Evolutionary conservation across 1,284 basidiomycete genomes (phyloP), one percentile per base, ranked within the genome.

Genomic region (Chondrostereum purpureum): DNA sequence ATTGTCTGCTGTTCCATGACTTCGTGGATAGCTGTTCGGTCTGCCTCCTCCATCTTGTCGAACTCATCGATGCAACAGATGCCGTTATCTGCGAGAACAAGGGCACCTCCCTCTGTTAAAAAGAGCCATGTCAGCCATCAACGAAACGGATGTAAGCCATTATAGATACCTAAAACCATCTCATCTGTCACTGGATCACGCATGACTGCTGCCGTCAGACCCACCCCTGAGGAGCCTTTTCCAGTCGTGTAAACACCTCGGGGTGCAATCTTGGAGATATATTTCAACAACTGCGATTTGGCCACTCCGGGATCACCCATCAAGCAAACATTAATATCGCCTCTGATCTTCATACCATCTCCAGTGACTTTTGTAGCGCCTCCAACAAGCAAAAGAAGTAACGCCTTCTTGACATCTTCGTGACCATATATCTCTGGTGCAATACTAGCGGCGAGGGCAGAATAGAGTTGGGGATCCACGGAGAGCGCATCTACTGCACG

Each of bases 1-100:
- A 99, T 99, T 1, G 96, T 99, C 67, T 99, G 95, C 62, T 99
- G 95, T 65, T 99, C 95, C 96, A 99, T 99, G 46, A 99, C 96
- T 76, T 99, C 96, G 71, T 99, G 96, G 52, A 99, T 99, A 11
- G 96, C 92, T 0, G 96, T 99, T 50, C 96, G 79, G 65, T 99
- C 96, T 2, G 89, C 67, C 65, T 99, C 96, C 55, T 99, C 96
- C 96, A 99, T 99, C 69, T 99, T 99, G 72, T 99, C 96, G 63
- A 99, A 99, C 62, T 99, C 96, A 60, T 99, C 96, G 55, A 99
- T 99, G 65, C 95, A 99, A 68, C 94, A 97, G 59, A 99, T 99
- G 23, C 96, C 96, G 56, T 99, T 99, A 66, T 99, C 96, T 3
- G 96, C 96, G 19, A 99, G 78, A 1, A 99, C 96, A 34, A 99